A percentile compares a stretch with the other conserved stretches of the same genome.
These are phyloP conservation scores for Salix caprea DNA, from an alignment of 345 rosid species.

Conservation along the genomic window DNA sequence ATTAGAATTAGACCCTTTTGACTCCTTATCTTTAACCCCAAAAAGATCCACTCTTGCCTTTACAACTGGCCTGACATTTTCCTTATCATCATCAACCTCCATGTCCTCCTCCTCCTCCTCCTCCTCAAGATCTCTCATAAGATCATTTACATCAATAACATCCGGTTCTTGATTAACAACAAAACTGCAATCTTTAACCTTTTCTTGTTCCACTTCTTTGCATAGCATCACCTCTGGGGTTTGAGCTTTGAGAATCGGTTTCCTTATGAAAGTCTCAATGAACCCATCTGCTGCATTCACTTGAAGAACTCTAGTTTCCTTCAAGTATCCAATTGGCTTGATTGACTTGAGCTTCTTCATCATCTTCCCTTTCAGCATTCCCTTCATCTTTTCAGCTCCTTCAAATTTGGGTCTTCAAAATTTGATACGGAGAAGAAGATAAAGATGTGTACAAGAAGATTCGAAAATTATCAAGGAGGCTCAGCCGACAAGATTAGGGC, in stretches of 20 bases:
- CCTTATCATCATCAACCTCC: conserved; percentile 38
- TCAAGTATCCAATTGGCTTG: conserved; percentile 56
- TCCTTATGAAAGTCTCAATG: conserved; percentile 33
- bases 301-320: conserved; percentile 61
- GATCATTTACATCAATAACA: conserved; percentile 40
- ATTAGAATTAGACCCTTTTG: conserved; percentile 1
- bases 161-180: conserved; percentile 27
- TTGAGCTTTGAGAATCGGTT: conserved; percentile 25
- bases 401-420: neutral
- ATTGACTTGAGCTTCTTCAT: conserved; percentile 62
- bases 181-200: neutral
- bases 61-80: conserved; percentile 44
- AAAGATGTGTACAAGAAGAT: neutral
- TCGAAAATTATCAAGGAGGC: neutral
- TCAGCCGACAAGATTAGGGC: conserved; percentile 1
- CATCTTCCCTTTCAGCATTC: conserved; percentile 69
- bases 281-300: conserved; percentile 57
- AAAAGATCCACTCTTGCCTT: neutral
- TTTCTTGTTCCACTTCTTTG: conserved; percentile 26
- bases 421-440: neutral
- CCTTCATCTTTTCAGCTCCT: conserved; percentile 44
- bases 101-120: conserved; percentile 19
- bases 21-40: conserved; percentile 16
- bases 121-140: conserved; percentile 42
- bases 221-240: conserved; percentile 6